Evolutionary conservation across 2,329 filamentous ascomycete species (phyloP).

Genomic region (Diaporthe citriasiana): DNA sequence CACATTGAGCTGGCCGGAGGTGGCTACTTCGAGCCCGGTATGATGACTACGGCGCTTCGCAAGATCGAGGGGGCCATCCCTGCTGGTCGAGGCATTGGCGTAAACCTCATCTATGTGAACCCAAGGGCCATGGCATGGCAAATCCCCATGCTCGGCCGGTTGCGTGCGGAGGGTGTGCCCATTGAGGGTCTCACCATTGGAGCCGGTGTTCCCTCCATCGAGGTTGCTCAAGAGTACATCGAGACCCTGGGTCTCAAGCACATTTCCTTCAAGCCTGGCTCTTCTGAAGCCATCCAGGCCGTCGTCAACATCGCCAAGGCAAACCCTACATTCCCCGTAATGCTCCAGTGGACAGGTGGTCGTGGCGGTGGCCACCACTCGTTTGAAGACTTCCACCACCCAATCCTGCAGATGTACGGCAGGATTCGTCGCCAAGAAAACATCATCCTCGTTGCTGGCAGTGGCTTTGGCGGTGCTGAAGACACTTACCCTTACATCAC

Average conservation of each 20-base stretch:
- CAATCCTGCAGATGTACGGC: slow-evolving; percentile 90
- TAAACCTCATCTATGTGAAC: slow-evolving; percentile 94
- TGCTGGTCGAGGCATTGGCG: slow-evolving; percentile 86
- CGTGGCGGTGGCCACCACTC: slow-evolving; percentile 96
- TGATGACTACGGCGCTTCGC: slow-evolving; percentile 84
- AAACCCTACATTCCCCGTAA: slow-evolving; percentile 93
- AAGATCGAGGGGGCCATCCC: slow-evolving; percentile 90
- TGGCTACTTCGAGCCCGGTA: slow-evolving; percentile 87
- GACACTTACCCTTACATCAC: slow-evolving; percentile 95
- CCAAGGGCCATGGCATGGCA: slow-evolving; percentile 93
- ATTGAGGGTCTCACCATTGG: slow-evolving; percentile 95
- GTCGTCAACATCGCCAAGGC: slow-evolving; percentile 94
- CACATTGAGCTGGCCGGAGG: slow-evolving; percentile 92
- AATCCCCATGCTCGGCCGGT: slow-evolving; percentile 84
- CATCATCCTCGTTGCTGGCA: slow-evolving; percentile 89
- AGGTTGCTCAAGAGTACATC: slow-evolving; percentile 94
- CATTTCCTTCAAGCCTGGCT: slow-evolving; percentile 95
- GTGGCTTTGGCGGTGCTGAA: slow-evolving; percentile 90
- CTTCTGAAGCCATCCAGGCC: slow-evolving; percentile 86
- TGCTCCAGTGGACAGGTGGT: slow-evolving; percentile 95
- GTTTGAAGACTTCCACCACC: slow-evolving; percentile 94
- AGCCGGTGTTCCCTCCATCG: slow-evolving; percentile 92
- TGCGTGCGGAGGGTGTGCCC: slow-evolving; percentile 87
- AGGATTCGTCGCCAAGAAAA: slow-evolving; percentile 89
- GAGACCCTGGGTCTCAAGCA: slow-evolving; percentile 93